A percentile compares a stretch with the other conserved stretches of the same genome.
Evolutionary conservation across 2,329 filamentous ascomycete species (phyloP).

Genomic region (Penicillium palitans): DNA sequence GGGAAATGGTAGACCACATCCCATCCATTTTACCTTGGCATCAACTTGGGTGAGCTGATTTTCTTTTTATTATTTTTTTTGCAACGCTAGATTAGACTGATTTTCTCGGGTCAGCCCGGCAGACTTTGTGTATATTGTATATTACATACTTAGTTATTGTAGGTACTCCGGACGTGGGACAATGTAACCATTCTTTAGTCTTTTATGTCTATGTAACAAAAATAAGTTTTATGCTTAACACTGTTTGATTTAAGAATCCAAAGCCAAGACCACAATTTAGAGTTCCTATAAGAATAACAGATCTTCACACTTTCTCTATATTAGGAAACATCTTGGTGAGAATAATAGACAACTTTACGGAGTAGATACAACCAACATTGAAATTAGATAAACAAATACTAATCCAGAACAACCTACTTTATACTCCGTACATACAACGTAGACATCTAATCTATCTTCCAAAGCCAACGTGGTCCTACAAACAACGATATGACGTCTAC

Average conservation of each 20-base stretch:
- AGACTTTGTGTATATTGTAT: background rate
- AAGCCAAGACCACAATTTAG: too few species aligned
- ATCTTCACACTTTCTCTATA: background rate
- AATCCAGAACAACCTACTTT: background rate
- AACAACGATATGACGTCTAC: slow-evolving; percentile 1
- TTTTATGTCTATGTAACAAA: background rate
- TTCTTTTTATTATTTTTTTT: background rate
- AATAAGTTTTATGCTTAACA: background rate
- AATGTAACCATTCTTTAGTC: background rate
- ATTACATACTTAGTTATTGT: background rate
- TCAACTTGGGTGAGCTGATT: background rate
- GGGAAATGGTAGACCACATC: slow-evolving; percentile 2
- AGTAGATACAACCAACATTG: background rate
- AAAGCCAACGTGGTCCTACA: background rate
- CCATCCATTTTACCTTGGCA: background rate
- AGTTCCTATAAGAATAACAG: background rate
- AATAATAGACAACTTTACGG: background rate
- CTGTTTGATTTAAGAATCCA: background rate
- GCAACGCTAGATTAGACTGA: background rate
- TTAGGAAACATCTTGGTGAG: background rate
- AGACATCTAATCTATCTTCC: background rate
- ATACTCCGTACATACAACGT: too few species aligned
- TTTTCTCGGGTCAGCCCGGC: background rate
- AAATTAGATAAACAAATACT: background rate
- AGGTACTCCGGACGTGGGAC: background rate